phyloP scores from a whole-genome alignment of 768 basidiomycete genomes.

The Cantharellus anzutake region DNA sequence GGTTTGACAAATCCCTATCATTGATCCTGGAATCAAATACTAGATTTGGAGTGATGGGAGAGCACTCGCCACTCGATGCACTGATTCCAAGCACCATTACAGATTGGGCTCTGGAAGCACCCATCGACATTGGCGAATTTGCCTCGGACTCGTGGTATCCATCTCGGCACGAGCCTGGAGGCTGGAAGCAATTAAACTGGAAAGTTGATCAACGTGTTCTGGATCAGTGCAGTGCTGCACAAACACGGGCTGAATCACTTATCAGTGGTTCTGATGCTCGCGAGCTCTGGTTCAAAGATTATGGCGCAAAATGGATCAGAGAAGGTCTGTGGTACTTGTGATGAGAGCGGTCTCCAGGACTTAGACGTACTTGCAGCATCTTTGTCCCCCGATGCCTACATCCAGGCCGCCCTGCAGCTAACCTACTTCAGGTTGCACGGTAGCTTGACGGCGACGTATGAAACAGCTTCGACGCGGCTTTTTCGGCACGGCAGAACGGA shows the following conservation, averaged over 20 bases:
- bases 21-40: conserved; percentile 68
- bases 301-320: conserved; percentile 80
- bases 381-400: conserved; percentile 58
- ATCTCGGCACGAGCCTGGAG: conserved; percentile 11
- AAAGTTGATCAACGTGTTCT: conserved; percentile 39
- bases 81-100: conserved; percentile 73
- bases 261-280: conserved; percentile 72
- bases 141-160: conserved; percentile 4
- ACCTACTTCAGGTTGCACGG: conserved; percentile 73
- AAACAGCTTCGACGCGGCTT: conserved; percentile 75
- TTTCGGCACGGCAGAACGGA: conserved; percentile 83
- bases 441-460: conserved; percentile 74
- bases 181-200: conserved; percentile 58
- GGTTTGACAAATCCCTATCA: conserved; percentile 76
- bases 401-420: conserved; percentile 83
- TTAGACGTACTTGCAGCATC: conserved; percentile 22
- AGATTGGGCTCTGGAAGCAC: conserved; percentile 61
- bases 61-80: conserved; percentile 83
- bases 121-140: conserved; percentile 35
- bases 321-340: conserved; percentile 25
- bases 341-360: background rate
- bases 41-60: conserved; percentile 72
- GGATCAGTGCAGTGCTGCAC: conserved; percentile 39
- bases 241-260: conserved; percentile 33
- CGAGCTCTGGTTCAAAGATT: conserved; percentile 64